Conservation (phyloP, 257 asterid species). For the Linaria vulgaris region DNA sequence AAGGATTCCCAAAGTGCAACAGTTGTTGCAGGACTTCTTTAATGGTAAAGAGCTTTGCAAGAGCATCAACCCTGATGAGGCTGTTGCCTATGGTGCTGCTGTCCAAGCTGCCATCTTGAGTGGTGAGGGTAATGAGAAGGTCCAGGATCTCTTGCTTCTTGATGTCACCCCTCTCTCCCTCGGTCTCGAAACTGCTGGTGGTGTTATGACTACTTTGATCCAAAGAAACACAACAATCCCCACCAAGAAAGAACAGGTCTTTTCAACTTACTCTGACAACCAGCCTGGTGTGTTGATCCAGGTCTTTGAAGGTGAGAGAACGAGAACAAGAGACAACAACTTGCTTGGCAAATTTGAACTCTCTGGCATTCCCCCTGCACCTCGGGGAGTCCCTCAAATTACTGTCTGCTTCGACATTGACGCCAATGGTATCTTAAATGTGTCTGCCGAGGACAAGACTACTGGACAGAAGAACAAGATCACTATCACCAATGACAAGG, state of each 20-base stretch:
- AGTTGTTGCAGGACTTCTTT: slow-evolving; percentile 55
- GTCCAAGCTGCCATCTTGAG: slow-evolving; percentile 69
- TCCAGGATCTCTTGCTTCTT: slow-evolving; percentile 57
- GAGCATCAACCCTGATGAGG: slow-evolving; percentile 78
- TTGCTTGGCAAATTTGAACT: slow-evolving; percentile 59
- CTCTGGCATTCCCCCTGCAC: slow-evolving; percentile 64
- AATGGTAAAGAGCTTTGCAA: slow-evolving; percentile 68
- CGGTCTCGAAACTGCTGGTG: slow-evolving; percentile 61
- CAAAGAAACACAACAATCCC: slow-evolving; percentile 60
- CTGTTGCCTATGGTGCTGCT: slow-evolving; percentile 72
- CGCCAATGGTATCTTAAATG: slow-evolving; percentile 63
- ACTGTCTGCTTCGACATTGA: slow-evolving; percentile 61
- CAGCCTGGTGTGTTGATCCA: slow-evolving; percentile 62
- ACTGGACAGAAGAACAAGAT: slow-evolving; percentile 77
- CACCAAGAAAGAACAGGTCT: slow-evolving; percentile 61
- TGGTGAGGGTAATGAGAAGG: slow-evolving; percentile 69
- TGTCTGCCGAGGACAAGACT: slow-evolving; percentile 69
- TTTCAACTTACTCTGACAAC: slow-evolving; percentile 57
- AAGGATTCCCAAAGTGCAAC: slow-evolving; percentile 50
- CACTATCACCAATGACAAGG: slow-evolving; percentile 74
- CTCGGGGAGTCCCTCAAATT: slow-evolving; percentile 60
- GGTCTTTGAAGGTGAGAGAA: slow-evolving; percentile 65
- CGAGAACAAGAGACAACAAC: slow-evolving; percentile 58
- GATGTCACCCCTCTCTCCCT: slow-evolving; percentile 65
- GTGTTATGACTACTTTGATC: slow-evolving; percentile 59